A percentile compares a stretch with the other conserved stretches of the same genome.
These are phyloP conservation scores for Trichoderma aggressivum DNA, from an alignment of 2,329 filamentous ascomycete species.

Conservation along the genomic window DNA sequence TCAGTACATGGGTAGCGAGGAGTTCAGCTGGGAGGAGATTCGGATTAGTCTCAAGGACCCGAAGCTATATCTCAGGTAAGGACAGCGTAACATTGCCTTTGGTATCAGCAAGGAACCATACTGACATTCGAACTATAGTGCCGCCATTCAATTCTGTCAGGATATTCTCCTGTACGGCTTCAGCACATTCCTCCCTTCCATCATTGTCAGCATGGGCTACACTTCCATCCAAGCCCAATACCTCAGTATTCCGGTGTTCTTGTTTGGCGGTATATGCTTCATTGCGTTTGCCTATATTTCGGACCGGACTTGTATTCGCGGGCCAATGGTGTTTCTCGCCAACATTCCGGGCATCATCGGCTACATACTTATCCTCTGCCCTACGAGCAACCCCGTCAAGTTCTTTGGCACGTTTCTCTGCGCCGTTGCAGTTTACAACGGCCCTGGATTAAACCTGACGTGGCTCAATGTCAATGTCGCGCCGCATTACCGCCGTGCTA, in stretches of 20 bases:
- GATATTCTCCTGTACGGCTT: slow-evolving; percentile 55
- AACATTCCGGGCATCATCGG: slow-evolving; percentile 49
- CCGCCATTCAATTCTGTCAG: slow-evolving; percentile 49
- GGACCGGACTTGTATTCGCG: slow-evolving; percentile 38
- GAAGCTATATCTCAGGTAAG: slow-evolving; percentile 48
- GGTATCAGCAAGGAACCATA: background rate
- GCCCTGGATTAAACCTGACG: slow-evolving; percentile 45
- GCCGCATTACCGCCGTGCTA: slow-evolving; percentile 44
- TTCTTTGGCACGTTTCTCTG: slow-evolving; percentile 50
- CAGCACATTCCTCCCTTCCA: slow-evolving; percentile 55
- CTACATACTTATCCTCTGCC: slow-evolving; percentile 46
- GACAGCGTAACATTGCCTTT: background rate
- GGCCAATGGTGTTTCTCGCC: slow-evolving; percentile 53
- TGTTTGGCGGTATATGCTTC: slow-evolving; percentile 46
- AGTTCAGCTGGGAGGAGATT: slow-evolving; percentile 51
- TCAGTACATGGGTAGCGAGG: slow-evolving; percentile 46
- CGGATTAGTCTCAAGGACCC: slow-evolving; percentile 45
- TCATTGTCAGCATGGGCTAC: slow-evolving; percentile 52
- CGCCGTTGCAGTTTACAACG: slow-evolving; percentile 46
- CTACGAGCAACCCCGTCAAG: slow-evolving; percentile 46
- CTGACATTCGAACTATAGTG: slow-evolving; percentile 21
- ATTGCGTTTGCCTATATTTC: slow-evolving; percentile 44
- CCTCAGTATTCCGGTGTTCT: slow-evolving; percentile 55
- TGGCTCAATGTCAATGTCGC: slow-evolving; percentile 47
- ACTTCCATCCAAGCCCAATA: slow-evolving; percentile 49